phyloP scores from a whole-genome alignment of 345 rosid species.

The Anastatica hierochuntica region DNA sequence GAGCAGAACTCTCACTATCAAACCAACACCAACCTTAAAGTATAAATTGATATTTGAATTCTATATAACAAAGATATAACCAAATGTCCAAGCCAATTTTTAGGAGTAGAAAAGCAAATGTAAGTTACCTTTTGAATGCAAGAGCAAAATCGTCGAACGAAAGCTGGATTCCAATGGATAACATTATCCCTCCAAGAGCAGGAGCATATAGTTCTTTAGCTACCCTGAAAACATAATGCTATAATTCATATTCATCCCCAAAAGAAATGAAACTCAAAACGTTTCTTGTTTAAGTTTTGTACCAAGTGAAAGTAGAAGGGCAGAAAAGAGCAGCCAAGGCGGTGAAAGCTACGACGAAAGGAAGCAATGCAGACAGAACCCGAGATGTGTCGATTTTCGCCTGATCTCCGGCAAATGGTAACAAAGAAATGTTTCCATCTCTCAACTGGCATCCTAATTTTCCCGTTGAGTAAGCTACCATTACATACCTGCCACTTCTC shows the following conservation, averaged over 20 bases:
- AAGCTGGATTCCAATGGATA: conserved; percentile 87
- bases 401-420: conserved; percentile 44
- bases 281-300: no score
- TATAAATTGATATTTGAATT: no score
- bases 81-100: no score
- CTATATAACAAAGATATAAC: no score
- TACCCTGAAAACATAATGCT: conserved; percentile 51
- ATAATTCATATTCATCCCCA: no score
- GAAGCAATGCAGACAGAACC: conserved; percentile 79
- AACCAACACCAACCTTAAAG: no score
- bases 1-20: no score
- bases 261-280: no score
- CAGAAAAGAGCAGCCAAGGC: conserved; percentile 76
- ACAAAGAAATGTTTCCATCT: conserved; percentile 61
- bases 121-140: conserved; percentile 61
- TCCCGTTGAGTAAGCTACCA: conserved; percentile 62
- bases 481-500: conserved; percentile 11
- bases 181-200: conserved; percentile 92
- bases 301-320: conserved; percentile 92
- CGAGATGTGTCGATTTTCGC: conserved; percentile 48
- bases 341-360: conserved; percentile 74
- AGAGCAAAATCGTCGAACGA: conserved; percentile 81
- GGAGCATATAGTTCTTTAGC: conserved; percentile 92
- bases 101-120: not conserved
- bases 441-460: conserved; percentile 65